Evolutionary conservation across 352 stramenopile species (phyloP).

Genomic region (Nothophytophthora sp.): DNA sequence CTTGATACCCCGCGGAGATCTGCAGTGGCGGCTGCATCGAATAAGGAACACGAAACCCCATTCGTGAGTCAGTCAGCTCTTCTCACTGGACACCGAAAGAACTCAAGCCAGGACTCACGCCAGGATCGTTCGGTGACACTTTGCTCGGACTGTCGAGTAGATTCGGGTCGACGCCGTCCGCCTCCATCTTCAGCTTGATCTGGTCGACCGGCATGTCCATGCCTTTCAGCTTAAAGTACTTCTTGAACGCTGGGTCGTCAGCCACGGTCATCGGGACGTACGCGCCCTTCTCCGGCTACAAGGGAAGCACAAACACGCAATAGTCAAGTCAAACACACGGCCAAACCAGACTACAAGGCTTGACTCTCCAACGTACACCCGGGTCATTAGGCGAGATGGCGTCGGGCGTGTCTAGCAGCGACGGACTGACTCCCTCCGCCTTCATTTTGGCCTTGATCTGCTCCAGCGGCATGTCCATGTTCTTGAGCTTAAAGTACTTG

Average conservation of each 20-base stretch:
- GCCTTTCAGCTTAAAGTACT: conserved; percentile 87
- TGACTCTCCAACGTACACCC: conserved; percentile 44
- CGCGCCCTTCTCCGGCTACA: conserved; percentile 58
- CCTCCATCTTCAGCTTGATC: conserved; percentile 89
- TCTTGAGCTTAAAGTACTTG: conserved; percentile 87
- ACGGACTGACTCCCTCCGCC: conserved; percentile 57
- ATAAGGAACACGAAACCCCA: conserved; percentile 1
- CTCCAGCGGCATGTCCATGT: conserved; percentile 75
- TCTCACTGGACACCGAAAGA: not conserved
- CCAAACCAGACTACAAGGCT: not conserved
- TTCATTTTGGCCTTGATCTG: conserved; percentile 87
- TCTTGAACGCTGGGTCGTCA: conserved; percentile 80
- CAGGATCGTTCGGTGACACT: conserved; percentile 78
- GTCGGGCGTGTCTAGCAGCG: conserved; percentile 69
- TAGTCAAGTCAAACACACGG: not conserved
- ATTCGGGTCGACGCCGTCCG: conserved; percentile 65
- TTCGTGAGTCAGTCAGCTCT: not conserved
- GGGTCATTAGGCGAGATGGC: conserved; percentile 76
- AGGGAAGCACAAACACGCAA: not conserved
- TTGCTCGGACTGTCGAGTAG: conserved; percentile 65
- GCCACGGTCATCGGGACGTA: conserved; percentile 72
- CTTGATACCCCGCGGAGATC: conserved; percentile 12
- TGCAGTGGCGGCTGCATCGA: conserved; percentile 29
- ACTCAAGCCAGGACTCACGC: conserved; percentile 39
- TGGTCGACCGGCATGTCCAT: conserved; percentile 84